Evolutionary conservation across 257 asterid genomes (phyloP).

Genomic region (Solanum phureja): DNA sequence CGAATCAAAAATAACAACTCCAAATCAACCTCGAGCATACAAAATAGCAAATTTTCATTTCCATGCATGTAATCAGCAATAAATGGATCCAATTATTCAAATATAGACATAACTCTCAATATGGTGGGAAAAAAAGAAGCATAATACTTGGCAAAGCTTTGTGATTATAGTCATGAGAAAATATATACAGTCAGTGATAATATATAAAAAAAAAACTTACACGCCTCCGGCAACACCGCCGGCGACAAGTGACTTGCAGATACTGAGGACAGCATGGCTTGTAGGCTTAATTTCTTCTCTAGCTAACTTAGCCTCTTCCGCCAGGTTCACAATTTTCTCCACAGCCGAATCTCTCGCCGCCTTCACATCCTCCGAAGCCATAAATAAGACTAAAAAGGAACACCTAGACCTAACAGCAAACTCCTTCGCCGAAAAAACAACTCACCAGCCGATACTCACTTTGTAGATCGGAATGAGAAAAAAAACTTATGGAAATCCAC

Average conservation of each 20-base stretch:
- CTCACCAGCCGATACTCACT: not conserved
- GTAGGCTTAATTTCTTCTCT: conserved; percentile 24
- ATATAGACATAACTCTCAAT: not conserved
- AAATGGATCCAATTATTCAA: not conserved
- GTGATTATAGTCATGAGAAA: not conserved
- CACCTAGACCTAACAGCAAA: not conserved
- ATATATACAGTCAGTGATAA: not conserved
- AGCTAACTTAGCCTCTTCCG: conserved; percentile 28
- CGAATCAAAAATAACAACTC: not conserved
- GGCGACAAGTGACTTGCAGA: conserved; percentile 30
- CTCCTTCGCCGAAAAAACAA: not conserved
- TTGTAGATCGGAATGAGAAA: not conserved
- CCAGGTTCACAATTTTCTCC: conserved; percentile 20
- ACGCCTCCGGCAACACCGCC: conserved; percentile 30
- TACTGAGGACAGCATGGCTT: conserved; percentile 11
- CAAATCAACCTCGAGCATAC: not conserved
- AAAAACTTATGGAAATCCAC: not conserved
- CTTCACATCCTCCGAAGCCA: conserved; percentile 37
- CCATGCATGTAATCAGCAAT: not conserved
- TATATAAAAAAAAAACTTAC: not conserved
- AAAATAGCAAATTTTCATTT: not conserved
- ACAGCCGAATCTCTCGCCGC: conserved; percentile 22
- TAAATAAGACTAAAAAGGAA: not conserved
- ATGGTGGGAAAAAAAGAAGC: not conserved
- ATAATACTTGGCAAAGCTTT: not conserved